A percentile compares a stretch with the other conserved stretches of the same genome.
Evolutionary conservation across 805 yeast genomes (phyloP).

Genomic region (Zygotorulaspora chibaensis): DNA sequence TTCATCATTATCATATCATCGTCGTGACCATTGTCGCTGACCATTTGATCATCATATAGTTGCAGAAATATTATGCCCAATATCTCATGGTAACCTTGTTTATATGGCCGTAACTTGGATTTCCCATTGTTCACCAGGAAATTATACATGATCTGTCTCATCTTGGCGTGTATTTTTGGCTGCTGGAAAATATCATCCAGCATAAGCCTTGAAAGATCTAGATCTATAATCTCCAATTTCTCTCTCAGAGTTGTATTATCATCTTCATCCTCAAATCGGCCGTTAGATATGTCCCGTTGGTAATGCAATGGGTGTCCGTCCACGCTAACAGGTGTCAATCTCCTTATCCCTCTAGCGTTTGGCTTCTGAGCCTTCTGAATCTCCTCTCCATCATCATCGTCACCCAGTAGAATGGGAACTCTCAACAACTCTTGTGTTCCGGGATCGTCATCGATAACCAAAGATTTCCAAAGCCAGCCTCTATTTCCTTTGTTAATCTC

Average conservation of each 20-base stretch:
- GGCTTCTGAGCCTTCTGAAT: background rate
- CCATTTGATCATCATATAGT: conserved; percentile 11
- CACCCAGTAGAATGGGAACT: conserved; percentile 16
- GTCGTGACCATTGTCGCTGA: conserved; percentile 2
- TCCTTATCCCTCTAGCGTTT: conserved; percentile 18
- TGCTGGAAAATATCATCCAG: conserved; percentile 23
- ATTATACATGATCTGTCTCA: conserved; percentile 27
- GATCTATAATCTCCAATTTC: conserved; percentile 28
- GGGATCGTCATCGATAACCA: conserved; percentile 20
- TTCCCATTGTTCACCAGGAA: conserved; percentile 13
- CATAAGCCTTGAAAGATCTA: conserved; percentile 30
- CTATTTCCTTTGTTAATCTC: conserved; percentile 13
- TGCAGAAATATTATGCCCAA: conserved; percentile 30
- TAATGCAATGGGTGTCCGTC: conserved; percentile 12
- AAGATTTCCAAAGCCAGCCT: conserved; percentile 34
- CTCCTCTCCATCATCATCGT: conserved; percentile 11
- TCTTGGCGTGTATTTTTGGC: conserved; percentile 19
- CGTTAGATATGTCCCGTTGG: background rate
- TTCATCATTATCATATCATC: conserved; percentile 8
- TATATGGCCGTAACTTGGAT: conserved; percentile 15
- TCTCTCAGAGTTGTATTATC: conserved; percentile 17
- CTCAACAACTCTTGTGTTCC: conserved; percentile 7
- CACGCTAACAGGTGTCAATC: conserved; percentile 23
- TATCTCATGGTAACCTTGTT: conserved; percentile 34
- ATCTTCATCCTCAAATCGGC: conserved; percentile 5